Evolutionary conservation across 2,329 filamentous ascomycete genomes (phyloP).

Genomic region (Alternaria burnsii): DNA sequence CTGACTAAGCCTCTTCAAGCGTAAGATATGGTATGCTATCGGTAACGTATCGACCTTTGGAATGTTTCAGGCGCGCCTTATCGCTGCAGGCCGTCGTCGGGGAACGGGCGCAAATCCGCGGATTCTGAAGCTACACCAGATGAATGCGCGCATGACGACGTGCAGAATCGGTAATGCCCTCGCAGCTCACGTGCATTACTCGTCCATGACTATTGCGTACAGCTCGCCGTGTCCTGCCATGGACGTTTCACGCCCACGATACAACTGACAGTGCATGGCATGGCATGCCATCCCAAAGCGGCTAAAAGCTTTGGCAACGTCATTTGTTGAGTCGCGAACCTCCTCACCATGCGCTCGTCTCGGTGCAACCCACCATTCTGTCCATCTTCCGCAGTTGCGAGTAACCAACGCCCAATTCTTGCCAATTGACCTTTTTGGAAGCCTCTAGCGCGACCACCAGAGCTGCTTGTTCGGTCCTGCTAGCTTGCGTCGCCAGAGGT

Average conservation of each 20-base stretch:
- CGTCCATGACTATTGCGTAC: background rate
- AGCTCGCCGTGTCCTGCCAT: background rate
- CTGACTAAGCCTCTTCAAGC: conserved; percentile 17
- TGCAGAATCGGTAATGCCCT: conserved; percentile 4
- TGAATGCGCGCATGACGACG: conserved; percentile 3
- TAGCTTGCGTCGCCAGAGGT: conserved; percentile 15
- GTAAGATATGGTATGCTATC: conserved; percentile 3
- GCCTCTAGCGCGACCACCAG: conserved; percentile 1
- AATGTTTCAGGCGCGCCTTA: background rate
- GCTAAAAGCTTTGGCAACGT: conserved; percentile 24
- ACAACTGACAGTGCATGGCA: background rate
- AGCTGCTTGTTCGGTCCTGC: conserved; percentile 17
- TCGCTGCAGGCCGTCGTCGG: background rate
- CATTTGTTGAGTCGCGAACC: conserved; percentile 15
- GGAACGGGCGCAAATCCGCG: conserved; percentile 1
- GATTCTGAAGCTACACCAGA: conserved; percentile 6
- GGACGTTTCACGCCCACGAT: background rate
- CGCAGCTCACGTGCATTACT: background rate
- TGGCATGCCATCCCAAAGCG: conserved; percentile 2
- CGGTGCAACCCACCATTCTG: conserved; percentile 6
- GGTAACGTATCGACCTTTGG: background rate
- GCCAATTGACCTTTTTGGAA: background rate
- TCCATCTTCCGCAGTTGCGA: conserved; percentile 4
- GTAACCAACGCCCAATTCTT: conserved; percentile 3
- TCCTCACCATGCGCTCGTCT: conserved; percentile 1